These are phyloP conservation scores for Penicillium crystallinum DNA, from an alignment of 495 filamentous ascomycete genomes.

Conservation along the genomic window DNA sequence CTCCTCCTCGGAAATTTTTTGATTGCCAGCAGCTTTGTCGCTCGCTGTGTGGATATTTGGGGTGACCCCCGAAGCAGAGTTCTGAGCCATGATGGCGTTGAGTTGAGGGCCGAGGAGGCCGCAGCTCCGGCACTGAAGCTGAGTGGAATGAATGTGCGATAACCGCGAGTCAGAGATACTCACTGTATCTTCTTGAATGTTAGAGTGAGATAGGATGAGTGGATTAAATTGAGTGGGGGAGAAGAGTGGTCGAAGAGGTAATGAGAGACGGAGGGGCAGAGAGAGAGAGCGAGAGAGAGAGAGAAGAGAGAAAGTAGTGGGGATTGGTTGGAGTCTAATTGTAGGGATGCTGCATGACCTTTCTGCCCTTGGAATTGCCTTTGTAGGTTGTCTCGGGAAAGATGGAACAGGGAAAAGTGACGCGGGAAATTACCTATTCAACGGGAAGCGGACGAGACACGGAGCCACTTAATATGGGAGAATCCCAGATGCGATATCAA, in stretches of 20 bases:
- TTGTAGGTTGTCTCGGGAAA: background rate
- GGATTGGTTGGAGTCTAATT: slow-evolving; percentile 23
- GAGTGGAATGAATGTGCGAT: slow-evolving; percentile 12
- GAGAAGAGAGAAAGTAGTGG: slow-evolving; percentile 13
- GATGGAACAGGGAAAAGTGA: background rate
- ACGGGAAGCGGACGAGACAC: background rate
- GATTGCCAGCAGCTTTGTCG: slow-evolving; percentile 33
- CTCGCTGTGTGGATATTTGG: slow-evolving; percentile 46
- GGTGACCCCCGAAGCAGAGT: slow-evolving; percentile 52
- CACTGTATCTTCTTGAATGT: background rate
- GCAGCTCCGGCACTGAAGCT: slow-evolving; percentile 28
- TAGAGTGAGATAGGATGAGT: slow-evolving; percentile 9
- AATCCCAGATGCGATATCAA: background rate
- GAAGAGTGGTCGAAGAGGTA: background rate
- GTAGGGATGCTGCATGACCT: slow-evolving; percentile 13
- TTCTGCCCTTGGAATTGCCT: background rate
- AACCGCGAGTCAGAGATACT: slow-evolving; percentile 10
- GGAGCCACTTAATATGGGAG: background rate
- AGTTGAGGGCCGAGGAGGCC: slow-evolving; percentile 26
- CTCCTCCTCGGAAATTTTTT: slow-evolving; percentile 55
- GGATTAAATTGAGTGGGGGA: background rate
- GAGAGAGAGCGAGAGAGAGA: slow-evolving; percentile 5
- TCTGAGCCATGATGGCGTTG: slow-evolving; percentile 45
- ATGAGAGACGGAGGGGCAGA: slow-evolving; percentile 7
- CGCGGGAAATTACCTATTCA: background rate